Evolutionary conservation across 139 green algal species (phyloP).

Genomic region (Chlorella vulgaris): DNA sequence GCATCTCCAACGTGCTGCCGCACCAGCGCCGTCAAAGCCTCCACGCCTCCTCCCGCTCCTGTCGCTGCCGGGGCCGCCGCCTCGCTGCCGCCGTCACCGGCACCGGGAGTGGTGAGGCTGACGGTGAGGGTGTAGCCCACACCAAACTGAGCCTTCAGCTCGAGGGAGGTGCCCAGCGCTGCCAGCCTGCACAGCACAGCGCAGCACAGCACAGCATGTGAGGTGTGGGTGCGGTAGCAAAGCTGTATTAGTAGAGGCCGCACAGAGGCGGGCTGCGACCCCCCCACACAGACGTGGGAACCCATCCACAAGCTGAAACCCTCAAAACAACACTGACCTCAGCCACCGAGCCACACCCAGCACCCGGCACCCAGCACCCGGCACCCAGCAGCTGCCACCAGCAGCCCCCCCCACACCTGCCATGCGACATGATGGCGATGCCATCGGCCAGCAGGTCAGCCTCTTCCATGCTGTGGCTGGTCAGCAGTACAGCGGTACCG

Average conservation of each 20-base stretch:
- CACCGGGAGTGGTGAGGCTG: neutral
- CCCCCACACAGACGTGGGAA: too few relatives aligned
- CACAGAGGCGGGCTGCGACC: too few relatives aligned
- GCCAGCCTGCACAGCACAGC: conserved; percentile 47
- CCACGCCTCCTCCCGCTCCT: neutral
- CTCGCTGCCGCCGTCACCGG: neutral
- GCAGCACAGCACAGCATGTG: too few relatives aligned
- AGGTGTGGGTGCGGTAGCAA: neutral
- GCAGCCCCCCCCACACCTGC: conserved; percentile 23
- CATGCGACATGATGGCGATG: conserved; percentile 87
- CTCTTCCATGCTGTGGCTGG: conserved; percentile 87
- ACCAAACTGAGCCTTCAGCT: conserved; percentile 74
- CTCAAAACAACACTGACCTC: conserved; percentile 1
- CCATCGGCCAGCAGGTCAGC: conserved; percentile 84
- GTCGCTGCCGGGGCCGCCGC: neutral
- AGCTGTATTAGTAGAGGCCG: too few relatives aligned
- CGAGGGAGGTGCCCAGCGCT: conserved; percentile 69
- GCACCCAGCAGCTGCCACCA: too few relatives aligned
- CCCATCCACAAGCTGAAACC: too few relatives aligned
- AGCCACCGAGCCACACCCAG: neutral
- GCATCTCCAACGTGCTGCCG: conserved; percentile 45
- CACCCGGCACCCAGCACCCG: neutral
- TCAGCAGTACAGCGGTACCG: conserved; percentile 23
- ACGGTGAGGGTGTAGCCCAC: conserved; percentile 82
- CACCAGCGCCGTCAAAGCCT: conserved; percentile 29